A percentile compares a stretch with the other conserved stretches of the same genome.
phyloP scores from a whole-genome alignment of 805 yeast genomes.

The Spathaspora passalidarum region DNA sequence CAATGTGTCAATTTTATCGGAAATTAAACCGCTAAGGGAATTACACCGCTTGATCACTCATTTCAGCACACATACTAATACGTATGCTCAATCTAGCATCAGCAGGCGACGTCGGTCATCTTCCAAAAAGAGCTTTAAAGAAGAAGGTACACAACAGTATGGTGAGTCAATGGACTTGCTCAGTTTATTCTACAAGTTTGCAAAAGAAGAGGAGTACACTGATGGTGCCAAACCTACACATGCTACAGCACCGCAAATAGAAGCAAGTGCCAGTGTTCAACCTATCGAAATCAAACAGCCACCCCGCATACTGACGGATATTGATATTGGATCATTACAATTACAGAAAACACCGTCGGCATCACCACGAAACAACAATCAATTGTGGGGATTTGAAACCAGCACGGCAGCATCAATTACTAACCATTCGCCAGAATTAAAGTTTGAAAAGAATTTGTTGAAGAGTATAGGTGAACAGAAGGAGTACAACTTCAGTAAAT shows the following conservation, averaged over 20 bases:
- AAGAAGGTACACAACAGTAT: constrained; percentile 5
- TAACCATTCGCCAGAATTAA: not conserved
- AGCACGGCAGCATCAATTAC: not conserved
- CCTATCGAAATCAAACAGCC: constrained; percentile 10
- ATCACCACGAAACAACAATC: not conserved
- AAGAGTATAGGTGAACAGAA: constrained; percentile 35
- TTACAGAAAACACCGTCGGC: not conserved
- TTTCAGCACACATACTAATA: not conserved
- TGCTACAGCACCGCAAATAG: not conserved
- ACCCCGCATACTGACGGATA: not conserved
- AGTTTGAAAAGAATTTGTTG: constrained; percentile 17
- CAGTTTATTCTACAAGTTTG: constrained; percentile 37
- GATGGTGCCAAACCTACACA: not conserved
- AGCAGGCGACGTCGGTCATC: constrained; percentile 21
- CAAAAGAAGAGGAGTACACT: constrained; percentile 33
- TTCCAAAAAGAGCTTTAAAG: constrained; percentile 16
- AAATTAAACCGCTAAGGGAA: constrained; percentile 32
- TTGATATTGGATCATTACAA: not conserved
- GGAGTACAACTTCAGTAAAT: constrained; percentile 69
- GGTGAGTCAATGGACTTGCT: constrained; percentile 29
- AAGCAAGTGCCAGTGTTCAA: not conserved
- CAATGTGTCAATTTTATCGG: constrained; percentile 22
- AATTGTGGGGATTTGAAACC: not conserved
- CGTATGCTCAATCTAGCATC: not conserved
- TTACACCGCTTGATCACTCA: constrained; percentile 25